Evolutionary conservation across 2,329 filamentous ascomycete genomes (phyloP).

Genomic region (Colletotrichum limetticola): DNA sequence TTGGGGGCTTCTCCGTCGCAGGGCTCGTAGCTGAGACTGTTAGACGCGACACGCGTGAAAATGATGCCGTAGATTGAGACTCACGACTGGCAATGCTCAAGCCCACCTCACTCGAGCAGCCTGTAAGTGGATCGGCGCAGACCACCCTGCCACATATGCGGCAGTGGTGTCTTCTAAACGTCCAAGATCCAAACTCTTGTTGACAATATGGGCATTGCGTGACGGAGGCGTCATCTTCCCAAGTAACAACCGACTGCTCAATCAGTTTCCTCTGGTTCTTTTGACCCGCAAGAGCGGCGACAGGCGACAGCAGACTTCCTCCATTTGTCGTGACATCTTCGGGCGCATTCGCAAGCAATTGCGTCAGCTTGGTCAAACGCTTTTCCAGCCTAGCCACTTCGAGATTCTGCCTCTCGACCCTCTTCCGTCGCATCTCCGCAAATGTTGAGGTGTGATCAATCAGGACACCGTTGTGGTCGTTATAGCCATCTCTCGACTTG

Average conservation of each 20-base stretch:
- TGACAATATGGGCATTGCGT: slow-evolving; percentile 91
- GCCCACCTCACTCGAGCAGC: slow-evolving; percentile 85
- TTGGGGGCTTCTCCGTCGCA: slow-evolving; percentile 55
- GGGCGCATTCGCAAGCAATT: slow-evolving; percentile 80
- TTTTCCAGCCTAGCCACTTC: slow-evolving; percentile 94
- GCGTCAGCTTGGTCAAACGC: slow-evolving; percentile 88
- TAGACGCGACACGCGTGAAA: slow-evolving; percentile 3
- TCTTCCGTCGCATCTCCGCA: slow-evolving; percentile 75
- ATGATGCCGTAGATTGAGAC: not conserved
- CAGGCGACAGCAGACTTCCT: slow-evolving; percentile 67
- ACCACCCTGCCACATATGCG: slow-evolving; percentile 93
- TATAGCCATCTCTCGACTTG: slow-evolving; percentile 95
- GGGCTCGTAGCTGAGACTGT: slow-evolving; percentile 46
- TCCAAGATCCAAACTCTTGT: slow-evolving; percentile 94
- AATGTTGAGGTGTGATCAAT: slow-evolving; percentile 81
- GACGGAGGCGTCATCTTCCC: slow-evolving; percentile 91
- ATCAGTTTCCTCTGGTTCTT: slow-evolving; percentile 82
- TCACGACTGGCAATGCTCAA: slow-evolving; percentile 74
- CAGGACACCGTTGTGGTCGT: slow-evolving; percentile 81
- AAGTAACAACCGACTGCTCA: slow-evolving; percentile 92
- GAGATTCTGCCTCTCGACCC: slow-evolving; percentile 84
- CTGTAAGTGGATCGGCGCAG: slow-evolving; percentile 86
- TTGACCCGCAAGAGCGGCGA: slow-evolving; percentile 72
- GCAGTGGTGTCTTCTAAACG: slow-evolving; percentile 93
- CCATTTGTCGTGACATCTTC: slow-evolving; percentile 68